Base-by-base conservation (phyloP, 768 basidiomycete species). In the Russula sp. region DNA sequence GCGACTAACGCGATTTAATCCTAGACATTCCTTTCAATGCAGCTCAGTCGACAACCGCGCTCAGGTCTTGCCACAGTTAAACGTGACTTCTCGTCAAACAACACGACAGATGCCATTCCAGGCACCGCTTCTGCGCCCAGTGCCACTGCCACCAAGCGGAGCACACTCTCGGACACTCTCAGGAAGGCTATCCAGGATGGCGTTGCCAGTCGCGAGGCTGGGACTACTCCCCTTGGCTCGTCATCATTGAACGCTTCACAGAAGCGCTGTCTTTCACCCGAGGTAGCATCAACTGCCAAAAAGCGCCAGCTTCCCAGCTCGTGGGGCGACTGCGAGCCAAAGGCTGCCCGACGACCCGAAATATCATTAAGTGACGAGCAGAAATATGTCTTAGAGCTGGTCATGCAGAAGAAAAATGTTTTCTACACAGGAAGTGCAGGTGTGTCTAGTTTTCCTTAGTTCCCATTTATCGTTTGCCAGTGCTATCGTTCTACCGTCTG, bases 391-490 rank as follows among this genome's bases (percentile, higher is more conserved):
- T 75, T 97, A 63, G 79, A 82, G 60, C 77, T 97, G 39, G 94
- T 94, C 1, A 76, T 86, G 38, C 77, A 82, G 13, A 85, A 83
- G 3, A 73, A 84, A 49, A 96, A 85, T 68, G 69, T 98, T 35
- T 99, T 99, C 70, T 99, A 98, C 73, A 99, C 96, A 1, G 97
- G 97, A 32, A 93, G 90, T 77, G 97, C 97, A 61, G 96, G 95
- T 97, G 65, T 65, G 85, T 59, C 34, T 47, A 14, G 13, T 16
- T 43, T 36, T 54, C 36, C 54, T 43, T 14, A 14, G 20, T 5
- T 74, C 50, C 50, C 46, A 38, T 41, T 16, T 42, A 45, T 18
- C 22, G 1, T 52, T 46, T 38, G n/a, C 20, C 51, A 20, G 20
- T 53, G 29, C 36, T 39, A 20, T 35, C n/a, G 34, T 32, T 43